Conservation (phyloP, 1,284 basidiomycete species). For the Rugosomyces carneus region DNA sequence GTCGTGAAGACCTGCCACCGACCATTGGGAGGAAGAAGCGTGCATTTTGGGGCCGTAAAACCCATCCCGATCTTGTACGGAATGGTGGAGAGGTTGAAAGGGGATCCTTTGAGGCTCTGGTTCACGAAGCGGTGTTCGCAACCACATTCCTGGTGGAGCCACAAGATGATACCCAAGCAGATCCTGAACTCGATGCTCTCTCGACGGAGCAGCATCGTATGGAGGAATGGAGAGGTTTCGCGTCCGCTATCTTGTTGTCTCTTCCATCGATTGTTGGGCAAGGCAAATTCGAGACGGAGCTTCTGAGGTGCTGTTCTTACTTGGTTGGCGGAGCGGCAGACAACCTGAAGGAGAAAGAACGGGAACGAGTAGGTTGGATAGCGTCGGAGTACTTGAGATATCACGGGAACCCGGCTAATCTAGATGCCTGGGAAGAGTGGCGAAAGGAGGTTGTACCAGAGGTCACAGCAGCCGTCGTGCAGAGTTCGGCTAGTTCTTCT, state of each 20-base stretch:
- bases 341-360: conserved; percentile 32
- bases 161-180: conserved; percentile 6
- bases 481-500: conserved; percentile 19
- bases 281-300: conserved; percentile 60
- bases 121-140: conserved; percentile 76
- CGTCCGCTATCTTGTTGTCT: conserved; percentile 50
- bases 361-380: conserved; percentile 53
- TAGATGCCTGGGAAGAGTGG: conserved; percentile 55
- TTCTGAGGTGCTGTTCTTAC: conserved; percentile 57
- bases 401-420: conserved; percentile 46
- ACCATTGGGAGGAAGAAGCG: conserved; percentile 48
- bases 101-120: conserved; percentile 69
- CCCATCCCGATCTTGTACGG: conserved; percentile 63
- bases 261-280: conserved; percentile 52
- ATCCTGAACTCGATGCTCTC: conserved; percentile 10
- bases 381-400: conserved; percentile 56
- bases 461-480: conserved; percentile 22
- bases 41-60: conserved; percentile 72
- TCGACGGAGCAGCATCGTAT: conserved; percentile 3
- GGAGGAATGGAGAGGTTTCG: conserved; percentile 54
- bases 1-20: conserved; percentile 20
- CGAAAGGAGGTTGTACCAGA: conserved; percentile 43
- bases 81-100: conserved; percentile 41
- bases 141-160: conserved; percentile 45
- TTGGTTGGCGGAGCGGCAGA: conserved; percentile 54